Percentiles rank a stretch among this genome's conserved stretches.
Conservation (phyloP, 179 eudicot species). For the Silene noctiflora region DNA sequence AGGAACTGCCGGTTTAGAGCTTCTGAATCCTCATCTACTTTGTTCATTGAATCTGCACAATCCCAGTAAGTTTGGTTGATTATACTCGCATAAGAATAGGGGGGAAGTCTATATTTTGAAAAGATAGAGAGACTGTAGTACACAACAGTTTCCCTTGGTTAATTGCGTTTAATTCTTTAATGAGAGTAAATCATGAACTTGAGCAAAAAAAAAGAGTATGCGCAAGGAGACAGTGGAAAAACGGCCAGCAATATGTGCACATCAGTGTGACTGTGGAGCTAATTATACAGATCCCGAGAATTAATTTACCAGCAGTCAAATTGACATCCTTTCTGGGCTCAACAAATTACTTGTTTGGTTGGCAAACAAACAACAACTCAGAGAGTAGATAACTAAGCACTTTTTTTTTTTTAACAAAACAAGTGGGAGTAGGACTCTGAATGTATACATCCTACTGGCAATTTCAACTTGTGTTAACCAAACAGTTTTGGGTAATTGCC, state of each 20-base stretch:
- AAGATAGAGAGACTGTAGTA: neutral
- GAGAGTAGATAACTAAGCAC: neutral
- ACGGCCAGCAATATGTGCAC: neutral
- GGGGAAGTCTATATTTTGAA: too few species aligned
- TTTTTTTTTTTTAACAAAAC: neutral
- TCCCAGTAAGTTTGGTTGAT: conserved; percentile 1
- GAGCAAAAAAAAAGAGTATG: too few species aligned
- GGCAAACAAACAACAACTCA: neutral
- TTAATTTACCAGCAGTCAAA: too few species aligned
- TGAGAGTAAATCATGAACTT: too few species aligned
- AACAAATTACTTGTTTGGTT: neutral
- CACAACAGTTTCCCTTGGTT: neutral
- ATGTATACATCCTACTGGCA: neutral
- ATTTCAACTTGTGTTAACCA: too few species aligned
- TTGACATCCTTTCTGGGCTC: too few species aligned
- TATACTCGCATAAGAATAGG: neutral
- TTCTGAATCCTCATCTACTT: conserved; percentile 80
- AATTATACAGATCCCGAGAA: neutral
- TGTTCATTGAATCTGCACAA: conserved; percentile 48
- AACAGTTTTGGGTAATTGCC: too few species aligned
- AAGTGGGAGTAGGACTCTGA: neutral
- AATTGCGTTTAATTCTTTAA: neutral
- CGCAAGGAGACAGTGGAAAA: neutral
- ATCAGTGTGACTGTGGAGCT: conserved; percentile 5
- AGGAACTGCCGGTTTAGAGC: conserved; percentile 69